These are phyloP conservation scores for Apiospora hydei DNA, from an alignment of 2,329 filamentous ascomycete species.

Conservation along the genomic window DNA sequence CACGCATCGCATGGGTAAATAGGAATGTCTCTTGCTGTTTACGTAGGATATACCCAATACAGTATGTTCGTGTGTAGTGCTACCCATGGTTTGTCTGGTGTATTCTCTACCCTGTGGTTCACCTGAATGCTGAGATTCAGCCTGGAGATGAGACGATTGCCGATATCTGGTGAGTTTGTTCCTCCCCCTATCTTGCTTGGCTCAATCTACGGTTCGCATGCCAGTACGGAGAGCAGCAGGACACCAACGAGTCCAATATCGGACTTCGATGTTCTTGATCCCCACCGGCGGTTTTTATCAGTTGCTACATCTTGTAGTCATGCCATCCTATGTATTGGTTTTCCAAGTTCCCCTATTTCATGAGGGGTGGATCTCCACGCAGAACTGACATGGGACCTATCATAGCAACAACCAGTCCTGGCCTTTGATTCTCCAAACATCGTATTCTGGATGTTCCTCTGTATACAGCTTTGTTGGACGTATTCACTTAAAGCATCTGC, in stretches of 20 bases:
- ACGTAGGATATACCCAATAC: conserved; percentile 29
- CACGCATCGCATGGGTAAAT: neutral
- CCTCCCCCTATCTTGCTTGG: neutral
- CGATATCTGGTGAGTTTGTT: no score
- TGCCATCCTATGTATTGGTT: neutral
- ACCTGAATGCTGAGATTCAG: neutral
- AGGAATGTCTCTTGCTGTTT: neutral
- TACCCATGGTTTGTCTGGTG: no score
- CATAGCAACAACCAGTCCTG: neutral
- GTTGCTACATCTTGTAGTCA: no score
- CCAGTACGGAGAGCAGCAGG: neutral
- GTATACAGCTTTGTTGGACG: neutral
- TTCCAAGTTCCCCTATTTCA: neutral
- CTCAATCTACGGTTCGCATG: neutral
- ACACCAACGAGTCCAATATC: neutral
- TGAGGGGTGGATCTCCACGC: neutral
- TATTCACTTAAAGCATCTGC: neutral
- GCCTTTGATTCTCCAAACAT: neutral
- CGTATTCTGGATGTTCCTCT: neutral
- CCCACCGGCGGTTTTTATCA: no score
- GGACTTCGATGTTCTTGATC: neutral
- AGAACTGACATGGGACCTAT: neutral
- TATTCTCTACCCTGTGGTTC: neutral
- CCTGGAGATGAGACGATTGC: neutral
- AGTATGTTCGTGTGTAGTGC: conserved; percentile 24